Evolutionary conservation across 1,284 basidiomycete genomes (phyloP), one percentile per base, ranked within the genome.

Genomic region (Prillingera fragicola): DNA sequence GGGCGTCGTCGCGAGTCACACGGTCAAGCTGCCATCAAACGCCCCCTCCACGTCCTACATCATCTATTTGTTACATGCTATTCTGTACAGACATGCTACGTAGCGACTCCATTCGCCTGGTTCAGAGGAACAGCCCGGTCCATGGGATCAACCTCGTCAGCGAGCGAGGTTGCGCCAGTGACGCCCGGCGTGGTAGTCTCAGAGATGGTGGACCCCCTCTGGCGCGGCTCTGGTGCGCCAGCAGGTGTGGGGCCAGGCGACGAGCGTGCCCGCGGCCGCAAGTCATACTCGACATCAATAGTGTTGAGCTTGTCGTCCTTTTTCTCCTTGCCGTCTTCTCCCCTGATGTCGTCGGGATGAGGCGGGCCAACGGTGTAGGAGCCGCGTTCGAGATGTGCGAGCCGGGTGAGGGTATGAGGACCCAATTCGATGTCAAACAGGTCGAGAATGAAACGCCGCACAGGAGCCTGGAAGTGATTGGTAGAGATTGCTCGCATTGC

Each of bases 401-500:
- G 41, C 24, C 57, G 52, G 9, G 54, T 47, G 3, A 69, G 48
- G 3, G 55, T 62, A 10, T 65, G 60, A 4, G 56, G 47, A 13
- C 57, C 50, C 18, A 94, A 72, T 34, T 84, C 80, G 47, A 90
- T 72, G 57, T 85, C 85, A 74, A 99, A 97, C 6, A 97, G 76
- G 52, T 98, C 92, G 54, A 96, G 73, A 54, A 98, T 84, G 65
- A 90, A 95, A 44, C 88, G 78, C 36, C 94, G 80, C 41, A 95
- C 89, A 10, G 90, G 86, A 9, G 90, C 77, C 25, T 89, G 85
- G 70, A 89, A 95, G 55, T 87, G 82, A 52, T 88, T 87, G 1
- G 83, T 84, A 2, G 86, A 89, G 44, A 96, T 83, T 38, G 84
- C 82, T 45, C 88, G 84, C 26, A 94, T 72, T 0, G 85, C 87